Conservation (phyloP, 805 yeast species). For the Wickerhamiella dianesei region DNA sequence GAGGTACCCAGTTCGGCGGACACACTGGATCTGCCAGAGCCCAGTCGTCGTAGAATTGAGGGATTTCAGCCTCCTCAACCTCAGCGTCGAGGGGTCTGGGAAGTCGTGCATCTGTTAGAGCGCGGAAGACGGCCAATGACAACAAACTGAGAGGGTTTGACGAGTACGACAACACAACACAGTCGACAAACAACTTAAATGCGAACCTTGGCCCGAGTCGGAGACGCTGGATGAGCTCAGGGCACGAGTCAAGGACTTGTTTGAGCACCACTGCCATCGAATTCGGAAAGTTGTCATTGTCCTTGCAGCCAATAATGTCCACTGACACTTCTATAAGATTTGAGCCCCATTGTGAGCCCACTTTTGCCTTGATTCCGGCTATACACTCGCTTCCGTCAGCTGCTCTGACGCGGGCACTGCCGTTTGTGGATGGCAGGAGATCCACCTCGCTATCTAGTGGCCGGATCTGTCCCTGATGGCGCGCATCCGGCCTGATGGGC, state of each 20-base stretch:
- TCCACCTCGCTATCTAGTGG: slow-evolving; percentile 74
- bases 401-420: slow-evolving; percentile 75
- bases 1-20: slow-evolving; percentile 40
- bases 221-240: slow-evolving; percentile 39
- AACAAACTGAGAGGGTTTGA: slow-evolving; percentile 72
- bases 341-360: slow-evolving; percentile 25
- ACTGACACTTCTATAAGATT: slow-evolving; percentile 60
- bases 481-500: slow-evolving; percentile 74
- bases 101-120: slow-evolving; percentile 61
- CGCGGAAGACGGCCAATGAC: slow-evolving; percentile 69
- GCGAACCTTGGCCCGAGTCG: slow-evolving; percentile 61
- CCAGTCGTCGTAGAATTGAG: slow-evolving; percentile 86
- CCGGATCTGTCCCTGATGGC: slow-evolving; percentile 59
- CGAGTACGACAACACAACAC: slow-evolving; percentile 59
- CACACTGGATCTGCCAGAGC: slow-evolving; percentile 39
- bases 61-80: slow-evolving; percentile 72
- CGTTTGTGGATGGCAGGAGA: slow-evolving; percentile 77
- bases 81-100: slow-evolving; percentile 43
- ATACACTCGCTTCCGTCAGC: slow-evolving; percentile 90
- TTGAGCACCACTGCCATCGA: slow-evolving; percentile 51
- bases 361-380: slow-evolving; percentile 79
- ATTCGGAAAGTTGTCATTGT: slow-evolving; percentile 57
- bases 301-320: slow-evolving; percentile 54
- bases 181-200: slow-evolving; percentile 66
- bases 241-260: slow-evolving; percentile 28